Evolutionary conservation across 495 filamentous ascomycete species (phyloP).

Genomic region (Neurospora sp.): DNA sequence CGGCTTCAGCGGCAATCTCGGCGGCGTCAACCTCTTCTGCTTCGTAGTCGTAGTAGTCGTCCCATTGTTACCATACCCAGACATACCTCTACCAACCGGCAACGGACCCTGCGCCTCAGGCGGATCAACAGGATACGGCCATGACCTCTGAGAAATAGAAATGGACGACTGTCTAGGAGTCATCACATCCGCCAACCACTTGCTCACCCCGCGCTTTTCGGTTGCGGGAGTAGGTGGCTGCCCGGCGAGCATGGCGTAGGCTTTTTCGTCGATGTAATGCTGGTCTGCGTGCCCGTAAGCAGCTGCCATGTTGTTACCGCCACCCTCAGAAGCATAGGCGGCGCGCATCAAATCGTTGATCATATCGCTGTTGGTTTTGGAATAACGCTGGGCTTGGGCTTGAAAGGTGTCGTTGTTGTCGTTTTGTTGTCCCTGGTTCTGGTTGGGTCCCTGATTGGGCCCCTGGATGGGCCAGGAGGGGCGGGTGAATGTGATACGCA

Average conservation of each 20-base stretch:
- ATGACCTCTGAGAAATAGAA: neutral
- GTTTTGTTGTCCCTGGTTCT: constrained; percentile 8
- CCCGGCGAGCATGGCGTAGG: neutral
- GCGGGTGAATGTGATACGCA: neutral
- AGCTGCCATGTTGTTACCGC: neutral
- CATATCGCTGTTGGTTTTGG: neutral
- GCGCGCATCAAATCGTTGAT: neutral
- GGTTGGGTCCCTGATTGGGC: constrained; percentile 4
- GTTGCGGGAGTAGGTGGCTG: neutral
- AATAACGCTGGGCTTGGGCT: neutral
- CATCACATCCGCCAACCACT: neutral
- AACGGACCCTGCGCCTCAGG: neutral
- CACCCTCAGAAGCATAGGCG: neutral
- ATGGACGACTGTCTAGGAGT: neutral
- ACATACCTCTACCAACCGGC: neutral
- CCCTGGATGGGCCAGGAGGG: constrained; percentile 26
- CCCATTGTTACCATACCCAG: neutral
- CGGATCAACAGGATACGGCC: neutral
- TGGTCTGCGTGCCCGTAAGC: neutral
- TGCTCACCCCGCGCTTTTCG: neutral
- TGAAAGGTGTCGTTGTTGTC: constrained; percentile 27
- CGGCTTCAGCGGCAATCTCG: neutral
- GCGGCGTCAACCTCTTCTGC: neutral
- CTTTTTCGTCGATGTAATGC: neutral
- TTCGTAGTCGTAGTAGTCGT: neutral